Evolutionary conservation across 2,329 filamentous ascomycete genomes (phyloP).

Genomic region (Claviceps sp.): DNA sequence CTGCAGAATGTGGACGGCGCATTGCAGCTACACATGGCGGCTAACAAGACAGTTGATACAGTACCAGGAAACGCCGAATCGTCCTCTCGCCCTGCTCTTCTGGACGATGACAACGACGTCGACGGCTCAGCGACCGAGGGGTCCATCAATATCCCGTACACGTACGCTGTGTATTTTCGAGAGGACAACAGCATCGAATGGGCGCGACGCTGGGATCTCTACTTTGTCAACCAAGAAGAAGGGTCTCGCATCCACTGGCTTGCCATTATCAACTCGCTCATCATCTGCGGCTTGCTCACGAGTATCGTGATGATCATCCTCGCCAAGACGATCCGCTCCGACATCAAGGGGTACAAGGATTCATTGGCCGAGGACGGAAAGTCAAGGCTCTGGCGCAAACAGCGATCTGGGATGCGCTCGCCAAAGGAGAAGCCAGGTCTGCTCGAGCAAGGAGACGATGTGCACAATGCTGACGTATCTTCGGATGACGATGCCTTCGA

Average conservation of each 20-base stretch:
- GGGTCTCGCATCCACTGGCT: slow-evolving; percentile 76
- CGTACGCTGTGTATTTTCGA: slow-evolving; percentile 82
- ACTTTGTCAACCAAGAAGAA: slow-evolving; percentile 79
- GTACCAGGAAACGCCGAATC: slow-evolving; percentile 38
- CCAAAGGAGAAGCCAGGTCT: slow-evolving; percentile 42
- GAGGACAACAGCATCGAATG: slow-evolving; percentile 72
- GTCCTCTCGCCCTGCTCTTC: slow-evolving; percentile 36
- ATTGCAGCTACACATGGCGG: slow-evolving; percentile 55
- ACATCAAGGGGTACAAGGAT: slow-evolving; percentile 64
- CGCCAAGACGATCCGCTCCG: slow-evolving; percentile 61
- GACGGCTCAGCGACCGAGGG: slow-evolving; percentile 50
- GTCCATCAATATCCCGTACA: slow-evolving; percentile 64
- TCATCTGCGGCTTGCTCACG: slow-evolving; percentile 68
- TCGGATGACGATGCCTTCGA: slow-evolving; percentile 49
- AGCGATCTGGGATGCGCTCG: slow-evolving; percentile 19
- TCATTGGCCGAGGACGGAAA: slow-evolving; percentile 53
- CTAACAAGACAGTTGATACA: slow-evolving; percentile 33
- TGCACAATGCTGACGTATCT: slow-evolving; percentile 38
- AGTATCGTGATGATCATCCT: slow-evolving; percentile 71
- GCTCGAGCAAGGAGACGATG: slow-evolving; percentile 44
- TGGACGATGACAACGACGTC: slow-evolving; percentile 36
- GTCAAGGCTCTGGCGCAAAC: slow-evolving; percentile 35
- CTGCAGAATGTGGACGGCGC: slow-evolving; percentile 48
- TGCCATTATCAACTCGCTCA: slow-evolving; percentile 74
- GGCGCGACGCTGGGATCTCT: slow-evolving; percentile 75